These are phyloP conservation scores for Asterionellopsis glacialis DNA, from an alignment of 108 stramenopile species.

Conservation along the genomic window DNA sequence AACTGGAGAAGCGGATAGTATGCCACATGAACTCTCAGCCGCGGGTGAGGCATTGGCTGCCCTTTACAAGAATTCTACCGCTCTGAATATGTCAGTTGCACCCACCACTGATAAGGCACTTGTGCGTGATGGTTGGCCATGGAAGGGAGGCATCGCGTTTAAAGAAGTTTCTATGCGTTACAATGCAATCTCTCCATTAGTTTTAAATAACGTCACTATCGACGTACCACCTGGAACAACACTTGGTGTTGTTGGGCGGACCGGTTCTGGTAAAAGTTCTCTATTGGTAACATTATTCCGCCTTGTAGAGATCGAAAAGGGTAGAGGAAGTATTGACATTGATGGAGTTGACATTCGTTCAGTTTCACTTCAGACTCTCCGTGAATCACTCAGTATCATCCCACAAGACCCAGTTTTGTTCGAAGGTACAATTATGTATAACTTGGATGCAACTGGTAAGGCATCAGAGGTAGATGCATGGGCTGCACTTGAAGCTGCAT, in stretches of 20 bases:
- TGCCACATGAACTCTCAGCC: conserved; percentile 23
- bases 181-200: conserved; percentile 49
- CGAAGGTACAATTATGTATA: conserved; percentile 79
- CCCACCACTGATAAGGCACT: conserved; percentile 27
- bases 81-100: conserved; percentile 4
- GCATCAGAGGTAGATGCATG: conserved; percentile 64
- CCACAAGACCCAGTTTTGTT: conserved; percentile 96
- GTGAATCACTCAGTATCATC: conserved; percentile 81
- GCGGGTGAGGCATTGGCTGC: conserved; percentile 41
- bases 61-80: conserved; percentile 3
- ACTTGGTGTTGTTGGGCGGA: conserved; percentile 68
- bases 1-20: conserved; percentile 1
- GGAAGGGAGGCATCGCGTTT: conserved; percentile 65
- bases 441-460: conserved; percentile 80
- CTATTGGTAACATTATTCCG: conserved; percentile 89
- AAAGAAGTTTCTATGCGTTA: conserved; percentile 75
- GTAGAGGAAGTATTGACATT: conserved; percentile 65
- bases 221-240: conserved; percentile 57
- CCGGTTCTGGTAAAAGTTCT: conserved; percentile 78
- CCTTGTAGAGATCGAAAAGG: conserved; percentile 61
- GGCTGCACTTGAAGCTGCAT: conserved; percentile 74
- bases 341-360: conserved; percentile 90
- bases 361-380: conserved; percentile 70
- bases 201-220: conserved; percentile 51
- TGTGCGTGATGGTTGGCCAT: conserved; percentile 65